Evolutionary conservation across 1,139 yeast genomes (phyloP), one percentile per base, ranked within the genome.

Genomic region (Sugiyamaella japonica): DNA sequence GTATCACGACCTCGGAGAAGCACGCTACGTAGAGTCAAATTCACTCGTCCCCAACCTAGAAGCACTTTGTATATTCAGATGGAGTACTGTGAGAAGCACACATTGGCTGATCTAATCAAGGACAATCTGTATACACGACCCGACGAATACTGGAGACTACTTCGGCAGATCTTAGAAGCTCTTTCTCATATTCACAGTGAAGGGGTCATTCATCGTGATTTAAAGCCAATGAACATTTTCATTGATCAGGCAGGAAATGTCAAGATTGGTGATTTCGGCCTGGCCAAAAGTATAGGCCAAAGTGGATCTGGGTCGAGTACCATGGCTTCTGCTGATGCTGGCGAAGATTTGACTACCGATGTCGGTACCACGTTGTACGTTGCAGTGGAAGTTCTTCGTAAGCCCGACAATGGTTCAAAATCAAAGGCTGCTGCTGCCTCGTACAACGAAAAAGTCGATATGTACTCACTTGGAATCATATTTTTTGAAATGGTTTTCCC

Each of bases 71-170:
- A 76, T 66, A 93, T 95, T 60, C 99, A 95, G 67, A 95, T 95
- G 99, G 99, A 95, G 69, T 95, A 93, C 67, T 95, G 99, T 72
- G 99, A 95, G 64, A 93, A 93, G 65, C 89, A 89, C 57, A 93
- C 99, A 0, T 72, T 95, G 38, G 80, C 82, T 49, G 96, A 93
- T 69, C 74, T 93, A 59, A 93, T 95, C 42, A 82, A 81, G 47
- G 95, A 86, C 59, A 91, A 90, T 0, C 75, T 91, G n/a, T 87
- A 85, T 6, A 75, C 75, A 8, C 82, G 87, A 53, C 76, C 88
- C 0, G 85, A 82, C 57, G 95, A 89, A 64, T 91, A 90, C 65
- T 95, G 97, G 97, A 76, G 97, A 57, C 72, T 91, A 3, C 81
- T 93, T 61, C 76, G 97, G 42, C 98, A 95, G 66, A 81, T 93